A percentile compares a stretch with the other conserved stretches of the same genome.
These are phyloP conservation scores for Apiospora hydei DNA, from an alignment of 2,329 filamentous ascomycete genomes.

Conservation along the genomic window DNA sequence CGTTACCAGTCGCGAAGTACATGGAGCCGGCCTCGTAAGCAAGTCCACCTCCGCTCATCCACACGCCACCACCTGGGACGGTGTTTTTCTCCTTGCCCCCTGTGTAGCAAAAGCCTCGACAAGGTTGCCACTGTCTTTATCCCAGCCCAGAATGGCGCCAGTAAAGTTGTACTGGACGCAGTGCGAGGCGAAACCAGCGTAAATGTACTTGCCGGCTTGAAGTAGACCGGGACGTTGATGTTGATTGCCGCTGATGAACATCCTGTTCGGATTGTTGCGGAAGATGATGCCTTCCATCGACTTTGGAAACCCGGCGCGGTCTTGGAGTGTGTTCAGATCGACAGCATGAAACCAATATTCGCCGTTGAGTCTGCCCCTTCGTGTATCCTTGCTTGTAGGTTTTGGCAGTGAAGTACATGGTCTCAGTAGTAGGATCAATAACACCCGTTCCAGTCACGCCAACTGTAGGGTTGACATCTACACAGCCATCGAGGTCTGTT, in stretches of 20 bases:
- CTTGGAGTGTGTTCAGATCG: constrained; percentile 51
- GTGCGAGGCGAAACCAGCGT: constrained; percentile 58
- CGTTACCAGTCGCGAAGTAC: constrained; percentile 57
- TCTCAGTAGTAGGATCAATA: constrained; percentile 57
- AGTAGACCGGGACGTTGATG: constrained; percentile 55
- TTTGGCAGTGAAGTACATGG: constrained; percentile 57
- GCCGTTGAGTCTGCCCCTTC: constrained; percentile 48
- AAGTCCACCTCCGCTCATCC: constrained; percentile 58
- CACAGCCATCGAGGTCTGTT: constrained; percentile 53
- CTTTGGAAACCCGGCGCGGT: constrained; percentile 51
- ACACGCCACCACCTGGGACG: constrained; percentile 51
- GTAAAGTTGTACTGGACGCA: constrained; percentile 60
- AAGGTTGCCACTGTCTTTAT: constrained; percentile 52
- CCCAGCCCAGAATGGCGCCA: constrained; percentile 56
- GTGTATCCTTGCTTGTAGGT: constrained; percentile 51
- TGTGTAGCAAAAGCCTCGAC: constrained; percentile 53
- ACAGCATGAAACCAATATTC: constrained; percentile 55
- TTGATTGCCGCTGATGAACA: constrained; percentile 56
- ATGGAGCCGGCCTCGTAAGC: constrained; percentile 54
- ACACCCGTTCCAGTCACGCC: constrained; percentile 58
- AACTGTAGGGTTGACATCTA: constrained; percentile 55
- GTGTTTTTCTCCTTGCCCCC: constrained; percentile 50
- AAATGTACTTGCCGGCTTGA: constrained; percentile 54
- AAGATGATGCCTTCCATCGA: constrained; percentile 51
- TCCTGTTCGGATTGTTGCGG: constrained; percentile 53